These are phyloP conservation scores for Stramenopiles sp. DNA, from an alignment of 352 stramenopile genomes.

Conservation along the genomic window DNA sequence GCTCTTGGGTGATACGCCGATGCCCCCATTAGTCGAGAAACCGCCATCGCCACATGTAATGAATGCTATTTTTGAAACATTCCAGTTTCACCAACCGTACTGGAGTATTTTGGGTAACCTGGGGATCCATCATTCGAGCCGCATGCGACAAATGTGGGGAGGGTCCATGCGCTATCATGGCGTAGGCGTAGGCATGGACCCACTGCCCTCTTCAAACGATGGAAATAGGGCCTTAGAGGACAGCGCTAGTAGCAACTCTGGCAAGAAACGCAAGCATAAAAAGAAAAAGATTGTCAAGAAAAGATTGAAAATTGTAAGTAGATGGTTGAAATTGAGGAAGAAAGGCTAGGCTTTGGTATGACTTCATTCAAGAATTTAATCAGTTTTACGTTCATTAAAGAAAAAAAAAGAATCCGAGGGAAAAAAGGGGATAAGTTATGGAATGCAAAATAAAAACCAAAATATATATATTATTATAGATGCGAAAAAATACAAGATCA, in stretches of 20 bases:
- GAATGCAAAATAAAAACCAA: too few relatives aligned
- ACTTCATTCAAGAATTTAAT: background rate
- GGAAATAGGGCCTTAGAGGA: background rate
- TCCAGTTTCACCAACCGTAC: background rate
- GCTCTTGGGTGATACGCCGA: conserved; percentile 18
- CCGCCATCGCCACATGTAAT: background rate
- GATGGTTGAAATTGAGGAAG: background rate
- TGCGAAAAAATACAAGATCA: too few relatives aligned
- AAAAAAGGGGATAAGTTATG: too few relatives aligned
- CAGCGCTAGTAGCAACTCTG: background rate
- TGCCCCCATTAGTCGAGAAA: background rate
- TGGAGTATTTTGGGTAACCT: background rate
- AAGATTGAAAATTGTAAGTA: background rate
- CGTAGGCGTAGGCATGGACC: background rate
- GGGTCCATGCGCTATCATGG: background rate
- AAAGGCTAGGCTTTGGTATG: background rate
- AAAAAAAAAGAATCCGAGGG: too few relatives aligned
- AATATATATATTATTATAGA: too few relatives aligned
- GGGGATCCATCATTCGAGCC: background rate
- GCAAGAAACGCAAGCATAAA: background rate
- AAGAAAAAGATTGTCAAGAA: background rate
- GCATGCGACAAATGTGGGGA: background rate
- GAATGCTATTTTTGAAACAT: background rate
- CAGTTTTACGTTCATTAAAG: background rate
- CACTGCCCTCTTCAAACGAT: background rate